Base-by-base conservation (phyloP, 345 rosid genomes). In the Erodium maritimum region DNA sequence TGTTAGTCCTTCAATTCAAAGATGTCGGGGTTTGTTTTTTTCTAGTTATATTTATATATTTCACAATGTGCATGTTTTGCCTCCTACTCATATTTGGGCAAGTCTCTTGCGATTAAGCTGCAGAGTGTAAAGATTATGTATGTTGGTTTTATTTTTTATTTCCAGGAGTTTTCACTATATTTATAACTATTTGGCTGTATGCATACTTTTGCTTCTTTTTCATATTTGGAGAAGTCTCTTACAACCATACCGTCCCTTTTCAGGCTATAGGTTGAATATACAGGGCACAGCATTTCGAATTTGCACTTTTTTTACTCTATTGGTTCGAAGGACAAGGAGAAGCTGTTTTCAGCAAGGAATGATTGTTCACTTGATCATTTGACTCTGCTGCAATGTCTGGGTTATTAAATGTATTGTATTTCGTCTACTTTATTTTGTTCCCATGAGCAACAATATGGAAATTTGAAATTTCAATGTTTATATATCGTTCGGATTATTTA, bases 341-440 rank as follows among this genome's bases (percentile, higher is more conserved):
- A 54, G 67, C 74, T 71, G 63, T 65, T 76, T 69, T 52, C 65
- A 45, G 65, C 71, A 45, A 58, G 82, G 91, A 79, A 90, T 84
- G 85, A 72, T 60, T 69, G 79, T 69, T 79, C 72, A 76, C 80
- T 69, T 69, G 73, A 55, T 20, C 71, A 70, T 66, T 78, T 79
- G 78, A 81, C 77, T 73, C 66, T 52, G 56, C 50, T 78, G 75
- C 86, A 72, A 91, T 91, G 98, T 91, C 96, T 67, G 90, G 93
- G 64, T 77, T 87, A 77, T 87, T 86, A 69, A 90, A 91, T 82
- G 98, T 91, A 88, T 54, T 53, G 63, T 24, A 65, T 21, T 56
- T 48, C 23, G 59, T 64, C 70, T 53, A 13, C 57, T 52, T 14
- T 46, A 23, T 4, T 19, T 19, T 56, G 46, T 46, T 61, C 13